Evolutionary conservation across 176 grass and related monocot genomes (phyloP).

Genomic region (Oryza rufipogon): DNA sequence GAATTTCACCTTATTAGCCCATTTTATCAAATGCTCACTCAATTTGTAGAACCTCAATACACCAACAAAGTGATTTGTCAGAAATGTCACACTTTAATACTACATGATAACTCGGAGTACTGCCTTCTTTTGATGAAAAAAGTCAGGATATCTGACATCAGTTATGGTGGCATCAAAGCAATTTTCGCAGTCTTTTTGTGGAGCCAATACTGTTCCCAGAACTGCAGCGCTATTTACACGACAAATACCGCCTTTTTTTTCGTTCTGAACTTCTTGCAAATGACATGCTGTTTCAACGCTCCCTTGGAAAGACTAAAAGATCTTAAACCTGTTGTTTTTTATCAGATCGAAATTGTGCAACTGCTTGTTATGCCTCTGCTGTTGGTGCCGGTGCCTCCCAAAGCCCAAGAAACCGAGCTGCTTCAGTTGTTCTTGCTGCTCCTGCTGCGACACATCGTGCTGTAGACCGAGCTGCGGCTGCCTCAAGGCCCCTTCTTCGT

Average conservation of each 20-base stretch:
- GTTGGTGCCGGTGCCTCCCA: slow-evolving; percentile 50
- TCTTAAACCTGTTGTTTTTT: not conserved
- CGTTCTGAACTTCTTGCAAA: not conserved
- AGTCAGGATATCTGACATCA: not conserved
- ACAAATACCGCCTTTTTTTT: not conserved
- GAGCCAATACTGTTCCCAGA: not conserved
- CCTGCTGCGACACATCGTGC: slow-evolving; percentile 42
- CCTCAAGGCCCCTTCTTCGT: not conserved
- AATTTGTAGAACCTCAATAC: not conserved
- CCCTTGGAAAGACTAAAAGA: not conserved
- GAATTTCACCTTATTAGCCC: not conserved
- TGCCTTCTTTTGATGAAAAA: slow-evolving; percentile 11
- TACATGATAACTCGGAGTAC: not conserved
- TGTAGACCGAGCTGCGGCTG: slow-evolving; percentile 48
- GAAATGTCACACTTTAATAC: slow-evolving; percentile 8
- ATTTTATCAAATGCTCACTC: not conserved
- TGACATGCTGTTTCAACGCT: not conserved
- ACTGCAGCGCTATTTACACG: not conserved
- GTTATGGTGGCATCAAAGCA: slow-evolving; percentile 6
- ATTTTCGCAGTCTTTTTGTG: slow-evolving; percentile 3
- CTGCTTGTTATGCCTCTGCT: slow-evolving; percentile 64
- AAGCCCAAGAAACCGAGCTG: slow-evolving; percentile 37
- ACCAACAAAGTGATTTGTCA: not conserved
- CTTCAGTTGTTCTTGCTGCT: slow-evolving; percentile 49
- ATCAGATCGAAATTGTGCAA: slow-evolving; percentile 64